Evolutionary conservation across 2,329 filamentous ascomycete species (phyloP).

Genomic region (Fusarium verrucosum): DNA sequence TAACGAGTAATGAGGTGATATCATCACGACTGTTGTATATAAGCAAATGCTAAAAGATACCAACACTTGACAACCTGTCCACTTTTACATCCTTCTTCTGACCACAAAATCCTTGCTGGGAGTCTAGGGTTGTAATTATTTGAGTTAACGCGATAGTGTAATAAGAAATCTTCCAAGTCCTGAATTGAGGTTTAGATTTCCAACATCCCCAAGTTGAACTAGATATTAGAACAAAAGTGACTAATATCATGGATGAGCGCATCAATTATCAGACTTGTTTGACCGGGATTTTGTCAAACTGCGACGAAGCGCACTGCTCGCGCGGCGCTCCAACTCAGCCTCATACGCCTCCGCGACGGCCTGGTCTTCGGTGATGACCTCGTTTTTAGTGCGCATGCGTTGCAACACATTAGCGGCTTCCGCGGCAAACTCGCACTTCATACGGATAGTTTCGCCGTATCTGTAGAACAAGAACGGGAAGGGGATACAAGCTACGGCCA

Average conservation of each 20-base stretch:
- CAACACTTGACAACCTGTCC: neutral
- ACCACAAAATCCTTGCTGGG: neutral
- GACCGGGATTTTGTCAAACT: constrained; percentile 32
- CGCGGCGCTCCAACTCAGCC: constrained; percentile 40
- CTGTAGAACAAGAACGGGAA: constrained; percentile 81
- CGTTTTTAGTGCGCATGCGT: constrained; percentile 51
- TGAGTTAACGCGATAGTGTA: neutral
- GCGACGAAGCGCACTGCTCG: constrained; percentile 36
- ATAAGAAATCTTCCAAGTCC: neutral
- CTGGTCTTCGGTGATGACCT: constrained; percentile 44
- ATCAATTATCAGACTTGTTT: neutral
- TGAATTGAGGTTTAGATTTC: neutral
- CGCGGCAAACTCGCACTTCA: constrained; percentile 74
- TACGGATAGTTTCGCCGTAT: constrained; percentile 70
- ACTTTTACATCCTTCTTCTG: neutral
- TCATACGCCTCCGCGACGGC: constrained; percentile 39
- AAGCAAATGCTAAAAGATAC: constrained; percentile 17
- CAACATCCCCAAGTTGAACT: neutral
- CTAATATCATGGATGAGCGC: neutral
- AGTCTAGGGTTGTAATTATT: neutral
- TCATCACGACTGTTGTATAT: constrained; percentile 7
- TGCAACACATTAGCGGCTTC: constrained; percentile 70
- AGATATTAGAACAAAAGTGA: neutral
- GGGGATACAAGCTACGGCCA: constrained; percentile 75
- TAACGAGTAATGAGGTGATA: constrained; percentile 40